Conservation (phyloP, 2,329 filamentous ascomycete species). For the Fusarium guadeloupense region DNA sequence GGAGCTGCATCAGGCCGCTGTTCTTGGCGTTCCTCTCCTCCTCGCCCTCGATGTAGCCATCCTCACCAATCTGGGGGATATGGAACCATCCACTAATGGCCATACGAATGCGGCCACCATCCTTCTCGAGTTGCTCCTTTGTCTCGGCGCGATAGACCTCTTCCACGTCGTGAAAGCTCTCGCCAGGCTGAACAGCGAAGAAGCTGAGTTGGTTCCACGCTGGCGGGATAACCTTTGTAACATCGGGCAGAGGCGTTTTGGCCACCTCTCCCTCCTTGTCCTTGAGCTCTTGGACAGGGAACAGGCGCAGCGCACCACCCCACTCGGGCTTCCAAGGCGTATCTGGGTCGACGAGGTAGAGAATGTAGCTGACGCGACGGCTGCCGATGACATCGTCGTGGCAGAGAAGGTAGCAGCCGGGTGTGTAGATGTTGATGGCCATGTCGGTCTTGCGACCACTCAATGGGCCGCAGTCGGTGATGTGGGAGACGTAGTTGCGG, state of each 20-base stretch:
- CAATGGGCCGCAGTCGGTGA: slow-evolving; percentile 86
- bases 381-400: slow-evolving; percentile 99
- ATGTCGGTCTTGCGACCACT: slow-evolving; percentile 97
- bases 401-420: slow-evolving; percentile 93
- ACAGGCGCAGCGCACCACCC: slow-evolving; percentile 91
- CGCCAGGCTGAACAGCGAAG: slow-evolving; percentile 97
- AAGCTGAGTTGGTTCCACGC: slow-evolving; percentile 98
- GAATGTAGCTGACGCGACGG: slow-evolving; percentile 92
- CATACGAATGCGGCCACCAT: slow-evolving; percentile 87
- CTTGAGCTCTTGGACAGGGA: slow-evolving; percentile 72
- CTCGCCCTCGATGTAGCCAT: slow-evolving; percentile 86
- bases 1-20: slow-evolving; percentile 91
- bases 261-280: slow-evolving; percentile 75
- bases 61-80: slow-evolving; percentile 93
- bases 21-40: slow-evolving; percentile 89
- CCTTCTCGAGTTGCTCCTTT: slow-evolving; percentile 68
- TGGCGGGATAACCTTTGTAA: slow-evolving; percentile 84
- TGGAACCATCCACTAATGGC: slow-evolving; percentile 99
- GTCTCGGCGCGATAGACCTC: slow-evolving; percentile 84
- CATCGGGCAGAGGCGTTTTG: slow-evolving; percentile 81
- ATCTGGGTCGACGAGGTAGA: slow-evolving; percentile 95
- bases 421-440: slow-evolving; percentile 98
- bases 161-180: slow-evolving; percentile 99
- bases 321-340: slow-evolving; percentile 88
- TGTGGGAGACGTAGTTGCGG: slow-evolving; percentile 84